A percentile compares a stretch with the other conserved stretches of the same genome.
phyloP scores from a whole-genome alignment of 805 yeast species.

The Candida ulmi region DNA sequence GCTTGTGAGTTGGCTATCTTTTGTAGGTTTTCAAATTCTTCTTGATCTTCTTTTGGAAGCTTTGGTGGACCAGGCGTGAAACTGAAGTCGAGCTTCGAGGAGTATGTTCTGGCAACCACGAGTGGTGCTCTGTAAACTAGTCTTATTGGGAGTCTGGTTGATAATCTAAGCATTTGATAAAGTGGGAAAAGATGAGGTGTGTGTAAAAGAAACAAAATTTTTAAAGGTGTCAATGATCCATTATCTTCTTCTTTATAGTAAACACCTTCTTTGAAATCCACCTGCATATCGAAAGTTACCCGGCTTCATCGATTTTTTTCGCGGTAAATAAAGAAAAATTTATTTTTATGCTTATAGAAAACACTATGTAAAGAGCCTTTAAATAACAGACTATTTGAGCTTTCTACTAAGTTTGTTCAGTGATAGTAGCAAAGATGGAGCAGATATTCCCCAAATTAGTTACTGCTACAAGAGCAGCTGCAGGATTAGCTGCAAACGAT shows the following conservation, averaged over 20 bases:
- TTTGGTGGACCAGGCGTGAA: constrained; percentile 52
- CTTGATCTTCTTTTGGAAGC: constrained; percentile 75
- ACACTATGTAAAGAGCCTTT: too few species aligned
- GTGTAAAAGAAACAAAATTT: too few species aligned
- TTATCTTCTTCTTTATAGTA: too few species aligned
- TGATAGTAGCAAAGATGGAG: background rate
- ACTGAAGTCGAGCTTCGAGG: constrained; percentile 17
- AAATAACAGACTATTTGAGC: too few species aligned
- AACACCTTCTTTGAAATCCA: too few species aligned
- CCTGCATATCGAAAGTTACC: background rate
- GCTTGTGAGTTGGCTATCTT: constrained; percentile 73
- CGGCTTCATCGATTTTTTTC: background rate
- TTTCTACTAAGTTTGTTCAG: too few species aligned
- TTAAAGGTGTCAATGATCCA: too few species aligned
- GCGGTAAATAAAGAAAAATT: too few species aligned
- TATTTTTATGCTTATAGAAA: too few species aligned
- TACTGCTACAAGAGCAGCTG: constrained; percentile 56
- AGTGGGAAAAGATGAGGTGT: too few species aligned
- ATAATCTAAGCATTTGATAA: background rate
- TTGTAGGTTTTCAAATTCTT: constrained; percentile 86
- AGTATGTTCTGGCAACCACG: constrained; percentile 10
- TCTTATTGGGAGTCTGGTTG: background rate
- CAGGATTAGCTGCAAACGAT: constrained; percentile 73
- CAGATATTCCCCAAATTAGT: constrained; percentile 40
- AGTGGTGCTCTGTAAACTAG: background rate